Conservation (phyloP, 1,139 yeast genomes). For the Eremothecium gossypii region DNA sequence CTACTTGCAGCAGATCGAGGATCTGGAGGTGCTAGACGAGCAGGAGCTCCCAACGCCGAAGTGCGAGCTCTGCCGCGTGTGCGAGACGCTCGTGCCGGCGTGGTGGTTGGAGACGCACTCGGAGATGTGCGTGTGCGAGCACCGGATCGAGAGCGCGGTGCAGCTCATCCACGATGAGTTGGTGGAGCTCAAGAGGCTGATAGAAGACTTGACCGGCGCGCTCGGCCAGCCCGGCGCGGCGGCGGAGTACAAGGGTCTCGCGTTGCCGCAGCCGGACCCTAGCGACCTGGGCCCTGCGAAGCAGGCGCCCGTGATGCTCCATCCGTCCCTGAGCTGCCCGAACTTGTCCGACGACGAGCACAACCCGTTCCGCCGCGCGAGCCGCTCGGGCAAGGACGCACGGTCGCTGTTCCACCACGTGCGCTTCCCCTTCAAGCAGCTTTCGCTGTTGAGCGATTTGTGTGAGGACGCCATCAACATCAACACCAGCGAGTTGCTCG, state of each 20-base stretch:
- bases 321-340: not conserved
- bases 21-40: constrained; percentile 52
- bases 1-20: constrained; percentile 56
- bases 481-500: constrained; percentile 41
- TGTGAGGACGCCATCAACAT: constrained; percentile 71
- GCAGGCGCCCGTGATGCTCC: not conserved
- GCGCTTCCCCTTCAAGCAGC: constrained; percentile 57
- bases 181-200: constrained; percentile 55
- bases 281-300: not conserved
- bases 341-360: not conserved
- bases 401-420: constrained; percentile 31
- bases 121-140: constrained; percentile 79
- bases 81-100: constrained; percentile 85
- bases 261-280: constrained; percentile 37
- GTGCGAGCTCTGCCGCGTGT: constrained; percentile 75
- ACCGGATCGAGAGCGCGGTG: constrained; percentile 71
- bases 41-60: constrained; percentile 66
- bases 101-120: constrained; percentile 96
- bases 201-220: constrained; percentile 26
- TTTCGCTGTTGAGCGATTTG: constrained; percentile 54
- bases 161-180: constrained; percentile 69
- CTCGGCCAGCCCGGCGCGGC: constrained; percentile 4
- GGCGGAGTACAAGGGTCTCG: constrained; percentile 52
- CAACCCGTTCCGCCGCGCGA: constrained; percentile 3
- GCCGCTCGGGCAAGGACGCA: constrained; percentile 22